phyloP scores from a whole-genome alignment of 257 asterid species.

The Fraxinus americana region DNA sequence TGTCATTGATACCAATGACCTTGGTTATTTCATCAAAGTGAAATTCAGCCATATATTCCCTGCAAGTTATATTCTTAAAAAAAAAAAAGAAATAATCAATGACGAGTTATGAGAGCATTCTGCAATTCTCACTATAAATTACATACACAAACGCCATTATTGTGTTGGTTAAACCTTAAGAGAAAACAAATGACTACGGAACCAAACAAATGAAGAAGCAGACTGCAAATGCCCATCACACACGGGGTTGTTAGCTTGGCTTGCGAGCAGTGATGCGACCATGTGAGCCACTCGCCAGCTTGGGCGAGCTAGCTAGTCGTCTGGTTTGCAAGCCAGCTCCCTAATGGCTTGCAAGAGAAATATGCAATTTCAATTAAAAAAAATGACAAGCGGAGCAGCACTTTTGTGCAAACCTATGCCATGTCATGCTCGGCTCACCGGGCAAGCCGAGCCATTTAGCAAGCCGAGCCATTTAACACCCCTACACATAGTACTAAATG shows the following conservation, averaged over 20 bases:
- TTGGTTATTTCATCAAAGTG: constrained; percentile 63
- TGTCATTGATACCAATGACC: constrained; percentile 47
- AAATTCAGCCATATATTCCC: constrained; percentile 43
- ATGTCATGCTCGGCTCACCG: no score
- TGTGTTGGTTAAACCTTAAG: neutral
- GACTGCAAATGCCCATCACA: neutral
- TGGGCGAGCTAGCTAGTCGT: no score
- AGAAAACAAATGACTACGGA: neutral
- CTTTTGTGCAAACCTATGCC: no score
- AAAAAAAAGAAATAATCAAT: neutral
- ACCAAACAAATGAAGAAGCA: neutral
- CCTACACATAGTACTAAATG: no score
- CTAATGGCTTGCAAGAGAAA: no score
- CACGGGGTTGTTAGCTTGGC: neutral
- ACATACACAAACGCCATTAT: neutral
- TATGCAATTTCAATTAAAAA: no score
- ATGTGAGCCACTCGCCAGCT: no score
- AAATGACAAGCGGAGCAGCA: no score
- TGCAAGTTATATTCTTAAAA: neutral
- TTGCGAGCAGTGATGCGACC: no score
- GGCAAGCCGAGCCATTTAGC: no score
- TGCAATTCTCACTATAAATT: neutral
- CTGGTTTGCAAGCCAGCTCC: no score
- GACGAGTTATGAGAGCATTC: neutral
- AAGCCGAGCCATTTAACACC: no score